A percentile compares a stretch with the other conserved stretches of the same genome.
These are phyloP conservation scores for Coemansia sp. DNA, from an alignment of 192 early-diverging fungal species.

Conservation along the genomic window DNA sequence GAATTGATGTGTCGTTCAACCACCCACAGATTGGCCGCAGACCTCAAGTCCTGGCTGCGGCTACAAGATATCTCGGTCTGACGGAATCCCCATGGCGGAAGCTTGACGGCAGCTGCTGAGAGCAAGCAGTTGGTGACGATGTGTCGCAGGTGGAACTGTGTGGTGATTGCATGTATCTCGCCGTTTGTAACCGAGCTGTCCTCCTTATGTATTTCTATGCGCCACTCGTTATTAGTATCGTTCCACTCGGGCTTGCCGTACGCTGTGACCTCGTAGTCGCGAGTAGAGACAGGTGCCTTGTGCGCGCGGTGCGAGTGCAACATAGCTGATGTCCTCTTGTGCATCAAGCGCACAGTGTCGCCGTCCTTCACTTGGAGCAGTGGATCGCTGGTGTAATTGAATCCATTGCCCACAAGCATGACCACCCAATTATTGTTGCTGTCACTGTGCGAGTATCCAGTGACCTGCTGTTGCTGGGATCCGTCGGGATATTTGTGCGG, in stretches of 20 bases:
- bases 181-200: constrained; percentile 46
- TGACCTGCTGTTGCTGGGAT: constrained; percentile 85
- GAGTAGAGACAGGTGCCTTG: constrained; percentile 63
- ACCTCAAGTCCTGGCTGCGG: constrained; percentile 60
- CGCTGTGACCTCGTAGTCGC: constrained; percentile 65
- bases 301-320: constrained; percentile 64
- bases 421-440: constrained; percentile 69
- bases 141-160: constrained; percentile 74
- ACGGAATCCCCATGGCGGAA: constrained; percentile 88
- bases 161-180: constrained; percentile 62
- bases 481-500: constrained; percentile 61
- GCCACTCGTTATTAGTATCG: constrained; percentile 70
- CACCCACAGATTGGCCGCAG: constrained; percentile 61
- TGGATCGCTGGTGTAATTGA: constrained; percentile 50
- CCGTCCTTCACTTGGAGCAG: constrained; percentile 66
- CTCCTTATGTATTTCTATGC: constrained; percentile 59
- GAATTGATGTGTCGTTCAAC: constrained; percentile 38
- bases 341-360: constrained; percentile 78
- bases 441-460: constrained; percentile 78
- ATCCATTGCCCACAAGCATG: constrained; percentile 22
- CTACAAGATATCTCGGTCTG: constrained; percentile 94
- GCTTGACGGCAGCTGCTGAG: constrained; percentile 63
- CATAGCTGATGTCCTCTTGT: constrained; percentile 60
- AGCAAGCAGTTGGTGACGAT: constrained; percentile 75
- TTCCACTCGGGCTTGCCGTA: constrained; percentile 64